Evolutionary conservation across 164 flowering plant genomes (phyloP).

Genomic region (Piper longum): DNA sequence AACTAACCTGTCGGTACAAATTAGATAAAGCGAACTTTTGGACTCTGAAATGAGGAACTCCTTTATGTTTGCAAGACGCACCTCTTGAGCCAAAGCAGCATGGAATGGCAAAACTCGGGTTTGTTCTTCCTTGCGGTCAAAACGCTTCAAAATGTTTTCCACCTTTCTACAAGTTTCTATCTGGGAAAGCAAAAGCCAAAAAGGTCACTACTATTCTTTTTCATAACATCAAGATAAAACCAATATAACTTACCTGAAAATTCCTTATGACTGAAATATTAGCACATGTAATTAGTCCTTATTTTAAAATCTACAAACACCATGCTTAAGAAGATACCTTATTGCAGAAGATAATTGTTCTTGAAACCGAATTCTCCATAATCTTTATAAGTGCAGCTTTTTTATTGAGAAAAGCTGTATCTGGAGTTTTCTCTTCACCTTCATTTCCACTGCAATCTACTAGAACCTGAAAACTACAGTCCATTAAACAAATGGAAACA

Average conservation of each 20-base stretch:
- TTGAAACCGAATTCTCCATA: constrained; percentile 52
- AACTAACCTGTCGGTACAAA: constrained; percentile 85
- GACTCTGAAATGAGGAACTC: constrained; percentile 41
- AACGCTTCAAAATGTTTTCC: constrained; percentile 67
- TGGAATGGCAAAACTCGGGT: constrained; percentile 74
- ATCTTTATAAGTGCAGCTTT: constrained; percentile 68
- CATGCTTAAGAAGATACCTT: constrained; percentile 31
- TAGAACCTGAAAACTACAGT: constrained; percentile 40
- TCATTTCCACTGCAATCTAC: constrained; percentile 95
- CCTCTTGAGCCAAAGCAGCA: constrained; percentile 72
- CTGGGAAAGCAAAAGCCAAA: constrained; percentile 24
- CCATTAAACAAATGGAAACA: neutral
- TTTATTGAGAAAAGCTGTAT: constrained; percentile 81
- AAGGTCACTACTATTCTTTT: too few relatives aligned
- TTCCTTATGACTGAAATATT: neutral
- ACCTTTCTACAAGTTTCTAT: constrained; percentile 96
- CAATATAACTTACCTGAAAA: too few relatives aligned
- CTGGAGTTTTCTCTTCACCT: constrained; percentile 56
- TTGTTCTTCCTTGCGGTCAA: constrained; percentile 49
- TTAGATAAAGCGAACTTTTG: constrained; percentile 39
- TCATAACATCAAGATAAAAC: neutral
- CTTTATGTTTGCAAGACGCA: constrained; percentile 57
- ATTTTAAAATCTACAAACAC: neutral
- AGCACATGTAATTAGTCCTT: too few relatives aligned
- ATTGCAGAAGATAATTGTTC: constrained; percentile 86